phyloP scores from a whole-genome alignment of 345 rosid species.

The Sonneratia alba region DNA sequence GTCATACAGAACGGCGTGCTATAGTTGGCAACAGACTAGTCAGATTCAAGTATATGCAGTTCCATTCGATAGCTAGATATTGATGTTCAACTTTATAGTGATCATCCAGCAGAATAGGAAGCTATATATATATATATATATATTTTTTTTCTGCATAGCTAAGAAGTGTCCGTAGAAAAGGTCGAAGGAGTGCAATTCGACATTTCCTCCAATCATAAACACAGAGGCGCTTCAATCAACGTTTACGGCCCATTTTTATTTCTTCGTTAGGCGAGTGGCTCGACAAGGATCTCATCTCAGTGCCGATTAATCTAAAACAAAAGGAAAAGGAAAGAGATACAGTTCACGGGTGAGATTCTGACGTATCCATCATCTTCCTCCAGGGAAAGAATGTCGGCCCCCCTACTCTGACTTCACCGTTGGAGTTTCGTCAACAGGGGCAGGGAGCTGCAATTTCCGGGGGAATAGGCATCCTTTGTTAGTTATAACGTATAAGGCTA shows the following conservation, averaged over 20 bases:
- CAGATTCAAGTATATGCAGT: too few relatives aligned
- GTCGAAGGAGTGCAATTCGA: too few relatives aligned
- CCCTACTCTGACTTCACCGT: slow-evolving; percentile 39
- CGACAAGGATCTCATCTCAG: neutral
- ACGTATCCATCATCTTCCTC: neutral
- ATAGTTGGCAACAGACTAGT: too few relatives aligned
- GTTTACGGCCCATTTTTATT: neutral
- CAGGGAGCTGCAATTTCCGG: slow-evolving; percentile 33
- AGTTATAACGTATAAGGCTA: neutral
- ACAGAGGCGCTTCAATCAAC: too few relatives aligned
- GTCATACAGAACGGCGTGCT: too few relatives aligned
- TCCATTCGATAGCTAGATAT: too few relatives aligned
- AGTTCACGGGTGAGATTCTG: neutral
- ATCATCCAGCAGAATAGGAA: too few relatives aligned
- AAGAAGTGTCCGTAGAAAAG: too few relatives aligned
- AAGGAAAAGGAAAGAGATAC: neutral
- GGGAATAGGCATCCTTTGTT: neutral
- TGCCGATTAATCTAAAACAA: neutral
- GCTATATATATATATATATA: too few relatives aligned
- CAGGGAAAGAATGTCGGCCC: neutral
- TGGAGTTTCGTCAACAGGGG: slow-evolving; percentile 22
- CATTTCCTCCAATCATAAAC: too few relatives aligned
- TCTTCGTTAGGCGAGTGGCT: neutral
- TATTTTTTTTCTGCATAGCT: too few relatives aligned
- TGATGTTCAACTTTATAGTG: too few relatives aligned